Conservation (phyloP, 352 stramenopile species). For the Phytophthora macrochlamydospora region DNA sequence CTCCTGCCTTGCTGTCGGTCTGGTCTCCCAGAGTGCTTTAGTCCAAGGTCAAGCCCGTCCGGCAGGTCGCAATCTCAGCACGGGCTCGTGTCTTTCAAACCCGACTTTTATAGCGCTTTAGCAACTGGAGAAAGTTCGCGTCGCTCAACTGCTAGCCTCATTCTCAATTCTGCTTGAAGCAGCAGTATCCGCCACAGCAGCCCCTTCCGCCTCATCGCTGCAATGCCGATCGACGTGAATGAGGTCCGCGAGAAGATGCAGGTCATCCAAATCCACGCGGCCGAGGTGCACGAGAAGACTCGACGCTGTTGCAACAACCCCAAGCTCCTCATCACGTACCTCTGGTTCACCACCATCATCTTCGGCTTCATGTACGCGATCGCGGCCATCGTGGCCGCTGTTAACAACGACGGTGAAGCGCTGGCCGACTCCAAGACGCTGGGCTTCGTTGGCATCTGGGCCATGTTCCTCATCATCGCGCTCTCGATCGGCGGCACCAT, state of each 20-base stretch:
- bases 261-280: slow-evolving; percentile 55
- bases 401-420: slow-evolving; percentile 73
- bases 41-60: background rate
- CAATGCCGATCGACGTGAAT: slow-evolving; percentile 62
- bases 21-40: too few species aligned
- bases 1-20: too few species aligned
- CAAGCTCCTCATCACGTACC: slow-evolving; percentile 85
- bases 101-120: slow-evolving; percentile 24
- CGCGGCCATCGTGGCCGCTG: slow-evolving; percentile 82
- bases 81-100: background rate
- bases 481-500: slow-evolving; percentile 87
- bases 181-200: slow-evolving; percentile 3
- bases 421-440: slow-evolving; percentile 80
- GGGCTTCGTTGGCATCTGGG: slow-evolving; percentile 82
- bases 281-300: slow-evolving; percentile 61
- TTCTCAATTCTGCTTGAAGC: slow-evolving; percentile 28
- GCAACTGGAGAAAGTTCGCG: slow-evolving; percentile 23
- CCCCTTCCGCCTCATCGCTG: slow-evolving; percentile 1
- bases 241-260: slow-evolving; percentile 56
- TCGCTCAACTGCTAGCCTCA: slow-evolving; percentile 1
- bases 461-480: slow-evolving; percentile 80
- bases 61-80: background rate
- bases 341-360: slow-evolving; percentile 84
- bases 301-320: slow-evolving; percentile 79
- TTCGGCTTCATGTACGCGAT: slow-evolving; percentile 90